Conservation (phyloP, 768 basidiomycete species). For the Suillus variegatus region DNA sequence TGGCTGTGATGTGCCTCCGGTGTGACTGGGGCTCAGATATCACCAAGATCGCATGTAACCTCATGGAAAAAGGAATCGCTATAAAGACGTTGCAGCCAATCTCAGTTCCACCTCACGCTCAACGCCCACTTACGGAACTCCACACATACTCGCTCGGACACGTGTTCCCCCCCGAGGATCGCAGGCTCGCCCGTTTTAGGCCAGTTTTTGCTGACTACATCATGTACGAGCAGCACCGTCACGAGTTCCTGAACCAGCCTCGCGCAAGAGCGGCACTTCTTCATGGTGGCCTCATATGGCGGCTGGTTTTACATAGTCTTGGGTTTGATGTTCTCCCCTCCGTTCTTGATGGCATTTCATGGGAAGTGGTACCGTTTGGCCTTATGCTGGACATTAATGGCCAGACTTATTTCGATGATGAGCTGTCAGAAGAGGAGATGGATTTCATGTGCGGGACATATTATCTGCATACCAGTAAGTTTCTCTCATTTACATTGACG, state of each 20-base stretch:
- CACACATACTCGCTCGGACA: not conserved
- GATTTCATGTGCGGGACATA: not conserved
- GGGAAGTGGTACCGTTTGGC: not conserved
- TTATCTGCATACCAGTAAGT: not conserved
- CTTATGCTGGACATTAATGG: not conserved
- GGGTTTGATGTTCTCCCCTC: no score
- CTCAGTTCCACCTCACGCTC: not conserved
- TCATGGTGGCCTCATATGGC: no score
- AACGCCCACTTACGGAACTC: not conserved
- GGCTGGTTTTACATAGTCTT: no score
- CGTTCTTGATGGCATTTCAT: no score
- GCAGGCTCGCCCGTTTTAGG: not conserved
- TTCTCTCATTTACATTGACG: not conserved
- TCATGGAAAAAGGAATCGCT: not conserved
- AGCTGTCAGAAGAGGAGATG: not conserved
- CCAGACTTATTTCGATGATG: not conserved
- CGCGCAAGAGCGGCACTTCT: not conserved
- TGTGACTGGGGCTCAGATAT: not conserved
- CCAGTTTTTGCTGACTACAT: not conserved
- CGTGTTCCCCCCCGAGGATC: no score
- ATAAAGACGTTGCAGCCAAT: not conserved
- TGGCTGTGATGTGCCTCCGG: not conserved
- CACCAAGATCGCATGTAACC: not conserved
- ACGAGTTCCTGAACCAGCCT: not conserved
- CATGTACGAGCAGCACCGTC: not conserved